These are phyloP conservation scores for Chenopodium formosanum DNA, from an alignment of 148 eudicot genomes.

Conservation along the genomic window DNA sequence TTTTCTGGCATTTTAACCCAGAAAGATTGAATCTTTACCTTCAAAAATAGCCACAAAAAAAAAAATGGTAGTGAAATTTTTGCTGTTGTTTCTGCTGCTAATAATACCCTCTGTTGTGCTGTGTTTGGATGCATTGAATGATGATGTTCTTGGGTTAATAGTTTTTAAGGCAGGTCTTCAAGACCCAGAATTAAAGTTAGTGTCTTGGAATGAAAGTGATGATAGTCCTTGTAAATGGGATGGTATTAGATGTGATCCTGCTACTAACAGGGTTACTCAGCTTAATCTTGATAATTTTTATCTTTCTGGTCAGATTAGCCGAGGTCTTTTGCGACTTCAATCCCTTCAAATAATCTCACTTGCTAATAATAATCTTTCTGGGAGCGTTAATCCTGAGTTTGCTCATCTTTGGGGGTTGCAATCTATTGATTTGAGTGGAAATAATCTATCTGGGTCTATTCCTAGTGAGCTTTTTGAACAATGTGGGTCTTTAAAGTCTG, in stretches of 20 bases:
- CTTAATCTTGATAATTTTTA: slow-evolving; percentile 54
- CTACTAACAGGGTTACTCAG: slow-evolving; percentile 51
- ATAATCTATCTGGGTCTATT: slow-evolving; percentile 56
- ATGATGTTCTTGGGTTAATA: slow-evolving; percentile 78
- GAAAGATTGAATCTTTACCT: slow-evolving; percentile 27
- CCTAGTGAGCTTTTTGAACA: slow-evolving; percentile 66
- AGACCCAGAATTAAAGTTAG: slow-evolving; percentile 62
- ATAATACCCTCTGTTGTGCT: slow-evolving; percentile 19
- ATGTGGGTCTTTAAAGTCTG: slow-evolving; percentile 57
- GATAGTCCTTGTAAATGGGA: slow-evolving; percentile 68
- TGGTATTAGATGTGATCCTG: slow-evolving; percentile 63
- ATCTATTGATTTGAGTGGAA: slow-evolving; percentile 57
- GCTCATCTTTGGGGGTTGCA: slow-evolving; percentile 51
- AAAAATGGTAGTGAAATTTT: slow-evolving; percentile 22
- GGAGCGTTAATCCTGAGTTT: slow-evolving; percentile 58
- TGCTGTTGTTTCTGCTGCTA: slow-evolving; percentile 19
- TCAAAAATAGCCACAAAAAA: background rate
- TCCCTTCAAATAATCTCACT: slow-evolving; percentile 50
- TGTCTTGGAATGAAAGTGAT: slow-evolving; percentile 79
- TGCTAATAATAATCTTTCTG: slow-evolving; percentile 64
- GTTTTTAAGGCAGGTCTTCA: slow-evolving; percentile 65
- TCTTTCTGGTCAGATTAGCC: slow-evolving; percentile 67
- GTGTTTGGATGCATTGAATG: slow-evolving; percentile 54
- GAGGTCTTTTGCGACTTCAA: slow-evolving; percentile 52
- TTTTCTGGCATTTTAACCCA: slow-evolving; percentile 8